Evolutionary conservation across 257 asterid genomes (phyloP).

Genomic region (Capsicum chinense): DNA sequence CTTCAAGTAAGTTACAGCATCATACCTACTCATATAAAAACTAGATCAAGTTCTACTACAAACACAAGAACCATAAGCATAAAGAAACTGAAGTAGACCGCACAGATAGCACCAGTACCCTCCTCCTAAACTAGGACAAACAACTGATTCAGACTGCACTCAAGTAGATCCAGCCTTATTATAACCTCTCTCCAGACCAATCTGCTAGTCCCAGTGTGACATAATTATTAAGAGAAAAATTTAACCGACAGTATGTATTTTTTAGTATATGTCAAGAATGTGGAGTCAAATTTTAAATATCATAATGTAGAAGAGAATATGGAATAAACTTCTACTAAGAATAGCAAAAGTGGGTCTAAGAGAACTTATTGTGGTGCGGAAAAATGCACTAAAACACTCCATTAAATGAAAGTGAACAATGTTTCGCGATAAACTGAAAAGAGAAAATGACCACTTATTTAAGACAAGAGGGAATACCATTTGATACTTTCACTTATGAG

Average conservation of each 20-base stretch:
- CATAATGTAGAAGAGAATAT: neutral
- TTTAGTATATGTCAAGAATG: neutral
- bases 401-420: neutral
- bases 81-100: neutral
- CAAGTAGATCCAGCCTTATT: constrained; percentile 14
- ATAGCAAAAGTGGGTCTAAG: neutral
- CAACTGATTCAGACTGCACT: constrained; percentile 2
- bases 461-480: too few species aligned
- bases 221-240: neutral
- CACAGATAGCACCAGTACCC: neutral
- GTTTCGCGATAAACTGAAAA: neutral
- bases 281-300: neutral
- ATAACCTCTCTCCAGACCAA: neutral
- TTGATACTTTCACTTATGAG: neutral
- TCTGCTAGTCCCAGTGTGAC: neutral
- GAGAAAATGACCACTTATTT: too few species aligned
- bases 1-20: constrained; percentile 91
- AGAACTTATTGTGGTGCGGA: neutral
- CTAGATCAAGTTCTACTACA: constrained; percentile 18
- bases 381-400: neutral
- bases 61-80: constrained; percentile 22
- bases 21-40: constrained; percentile 72
- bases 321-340: constrained; percentile 25
- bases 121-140: constrained; percentile 17
- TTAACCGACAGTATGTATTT: neutral